Base-by-base conservation (phyloP, 2,329 filamentous ascomycete species). In the Dactylellina leptospora region DNA sequence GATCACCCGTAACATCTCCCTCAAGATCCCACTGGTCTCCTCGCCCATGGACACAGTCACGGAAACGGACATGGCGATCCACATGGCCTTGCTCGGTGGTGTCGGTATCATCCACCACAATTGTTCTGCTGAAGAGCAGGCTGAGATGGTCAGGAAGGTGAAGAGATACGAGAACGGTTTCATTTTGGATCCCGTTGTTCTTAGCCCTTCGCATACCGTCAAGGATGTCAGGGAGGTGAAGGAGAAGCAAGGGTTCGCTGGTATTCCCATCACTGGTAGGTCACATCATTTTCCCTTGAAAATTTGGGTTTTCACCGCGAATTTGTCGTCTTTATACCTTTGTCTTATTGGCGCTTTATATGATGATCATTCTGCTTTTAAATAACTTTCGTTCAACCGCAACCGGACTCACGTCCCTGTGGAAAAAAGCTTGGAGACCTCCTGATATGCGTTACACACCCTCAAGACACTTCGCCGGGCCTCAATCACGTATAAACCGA, bases 321-420 rank as follows among this genome's bases (percentile, higher is more conserved):
- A 53, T 22, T 23, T 9, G 16, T 25, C 20, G 47, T 9, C 38
- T 42, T 6, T 4, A 16, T 9, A 42, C 4, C n/a, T 4, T 11
- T 28, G 23, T 28, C 3, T 2, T 33, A 18, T 18, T n/a, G 11
- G 30, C 78, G 79, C 82, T 82, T 33, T 77, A 79, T 82, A 84
- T 92, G 91, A 96, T 96, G 95, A 91, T 85, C 86, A 85, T 87
- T 84, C 85, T 82, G 84, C 85, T 86, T 81, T 84, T 82, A 83
- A 87, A 90, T 97, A 97, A 97, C 95, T 99, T 99, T 99, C 95
- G 95, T 99, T 99, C 95, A 93, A 93, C 95, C 92, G 91, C 86
- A 73, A 53, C 96, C 89, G 87, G 90, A 90, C 88, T 85, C 85
- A 83, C 88, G 80, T 86, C 86, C 90, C 91, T 96, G 92, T 86